phyloP scores from a whole-genome alignment of 2,329 filamentous ascomycete species.

The Ceratocystis papillata region DNA sequence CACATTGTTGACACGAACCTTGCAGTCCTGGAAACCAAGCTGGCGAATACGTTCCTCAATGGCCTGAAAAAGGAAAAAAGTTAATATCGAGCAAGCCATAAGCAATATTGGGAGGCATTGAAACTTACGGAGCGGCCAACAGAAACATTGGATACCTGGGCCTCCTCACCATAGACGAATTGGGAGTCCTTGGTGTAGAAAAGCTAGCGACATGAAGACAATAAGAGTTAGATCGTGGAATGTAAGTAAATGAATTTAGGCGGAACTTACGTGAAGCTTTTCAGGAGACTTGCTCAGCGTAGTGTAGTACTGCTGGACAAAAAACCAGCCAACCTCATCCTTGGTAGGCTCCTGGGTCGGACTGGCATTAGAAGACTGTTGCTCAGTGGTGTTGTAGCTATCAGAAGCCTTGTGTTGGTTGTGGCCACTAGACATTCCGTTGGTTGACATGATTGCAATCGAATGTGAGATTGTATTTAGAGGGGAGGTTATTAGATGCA shows the following conservation, averaged over 20 bases:
- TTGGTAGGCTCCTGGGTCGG: conserved; percentile 48
- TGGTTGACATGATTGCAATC: conserved; percentile 41
- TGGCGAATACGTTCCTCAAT: conserved; percentile 92
- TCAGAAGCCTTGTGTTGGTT: conserved; percentile 33
- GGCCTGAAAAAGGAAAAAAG: conserved; percentile 43
- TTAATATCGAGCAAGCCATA: conserved; percentile 23
- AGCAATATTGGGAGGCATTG: conserved; percentile 9
- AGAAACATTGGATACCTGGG: conserved; percentile 74
- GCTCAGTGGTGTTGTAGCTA: conserved; percentile 30
- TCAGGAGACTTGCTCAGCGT: conserved; percentile 89
- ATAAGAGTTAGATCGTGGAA: neutral
- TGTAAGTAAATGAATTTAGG: neutral
- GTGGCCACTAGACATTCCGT: conserved; percentile 43
- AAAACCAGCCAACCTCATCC: conserved; percentile 98
- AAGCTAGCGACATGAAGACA: conserved; percentile 40
- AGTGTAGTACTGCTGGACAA: conserved; percentile 98
- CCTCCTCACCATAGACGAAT: conserved; percentile 85
- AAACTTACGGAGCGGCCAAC: conserved; percentile 66
- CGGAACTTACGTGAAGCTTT: conserved; percentile 63
- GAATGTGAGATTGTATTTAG: conserved; percentile 15
- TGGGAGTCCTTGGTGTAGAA: conserved; percentile 97
- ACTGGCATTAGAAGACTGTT: conserved; percentile 27
- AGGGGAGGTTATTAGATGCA: neutral
- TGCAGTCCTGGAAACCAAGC: conserved; percentile 92
- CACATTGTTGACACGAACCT: conserved; percentile 95